These are phyloP conservation scores for Yamadazyma nakazawae DNA, from an alignment of 805 yeast genomes.

Conservation along the genomic window DNA sequence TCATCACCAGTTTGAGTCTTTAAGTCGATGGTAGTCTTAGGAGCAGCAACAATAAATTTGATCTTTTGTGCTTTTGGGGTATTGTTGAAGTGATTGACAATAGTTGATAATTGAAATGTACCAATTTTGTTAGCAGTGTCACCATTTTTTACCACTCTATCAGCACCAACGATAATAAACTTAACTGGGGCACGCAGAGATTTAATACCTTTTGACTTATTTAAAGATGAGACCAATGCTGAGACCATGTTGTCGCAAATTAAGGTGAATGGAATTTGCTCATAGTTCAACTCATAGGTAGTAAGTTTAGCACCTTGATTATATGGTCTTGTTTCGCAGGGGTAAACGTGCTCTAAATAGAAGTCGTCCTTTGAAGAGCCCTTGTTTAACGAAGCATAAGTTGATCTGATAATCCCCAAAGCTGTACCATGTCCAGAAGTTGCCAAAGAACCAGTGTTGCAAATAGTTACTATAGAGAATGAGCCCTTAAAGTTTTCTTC, in stretches of 20 bases:
- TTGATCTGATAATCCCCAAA: conserved; percentile 81
- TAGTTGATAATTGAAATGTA: conserved; percentile 79
- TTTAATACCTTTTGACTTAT: conserved; percentile 20
- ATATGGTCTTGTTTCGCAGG: conserved; percentile 93
- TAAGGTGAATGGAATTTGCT: conserved; percentile 80
- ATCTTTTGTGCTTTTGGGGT: conserved; percentile 27
- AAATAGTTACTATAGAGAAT: conserved; percentile 82
- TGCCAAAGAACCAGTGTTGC: conserved; percentile 95
- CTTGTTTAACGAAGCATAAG: conserved; percentile 44
- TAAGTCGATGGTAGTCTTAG: conserved; percentile 83
- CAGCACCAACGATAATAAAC: conserved; percentile 92
- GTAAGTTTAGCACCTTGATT: conserved; percentile 95
- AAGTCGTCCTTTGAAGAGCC: conserved; percentile 30
- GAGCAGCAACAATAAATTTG: conserved; percentile 92
- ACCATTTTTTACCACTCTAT: conserved; percentile 87
- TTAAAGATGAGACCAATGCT: conserved; percentile 54
- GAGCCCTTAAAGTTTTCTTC: conserved; percentile 55
- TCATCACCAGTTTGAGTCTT: conserved; percentile 63
- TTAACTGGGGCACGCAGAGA: conserved; percentile 61
- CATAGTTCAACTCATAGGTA: conserved; percentile 84
- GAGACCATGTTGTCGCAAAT: conserved; percentile 92
- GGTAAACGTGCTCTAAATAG: conserved; percentile 68
- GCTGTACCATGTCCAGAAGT: conserved; percentile 99
- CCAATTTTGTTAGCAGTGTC: conserved; percentile 97
- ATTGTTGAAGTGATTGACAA: conserved; percentile 51